Evolutionary conservation across 208 protist species (phyloP).

Genomic region (Crithidia expoeki): DNA sequence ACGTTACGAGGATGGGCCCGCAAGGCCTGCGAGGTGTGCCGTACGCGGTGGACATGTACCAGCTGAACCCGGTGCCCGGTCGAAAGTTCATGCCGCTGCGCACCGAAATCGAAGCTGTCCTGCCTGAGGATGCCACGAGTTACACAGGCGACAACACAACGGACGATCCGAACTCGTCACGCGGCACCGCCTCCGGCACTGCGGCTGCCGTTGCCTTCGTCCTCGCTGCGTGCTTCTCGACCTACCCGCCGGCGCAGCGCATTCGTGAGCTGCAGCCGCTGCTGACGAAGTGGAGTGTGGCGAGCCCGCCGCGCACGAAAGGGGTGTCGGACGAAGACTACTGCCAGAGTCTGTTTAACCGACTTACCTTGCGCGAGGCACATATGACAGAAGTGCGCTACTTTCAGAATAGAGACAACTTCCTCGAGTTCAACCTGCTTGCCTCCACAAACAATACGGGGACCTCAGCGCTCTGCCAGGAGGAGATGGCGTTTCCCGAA

Average conservation of each 20-base stretch:
- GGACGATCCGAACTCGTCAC: constrained; percentile 31
- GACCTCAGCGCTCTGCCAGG: background rate
- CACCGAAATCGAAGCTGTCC: constrained; percentile 46
- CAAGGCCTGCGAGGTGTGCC: constrained; percentile 64
- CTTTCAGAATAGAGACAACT: background rate
- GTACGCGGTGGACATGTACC: constrained; percentile 61
- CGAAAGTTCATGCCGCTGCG: constrained; percentile 50
- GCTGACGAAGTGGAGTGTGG: constrained; percentile 39
- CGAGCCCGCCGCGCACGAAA: constrained; percentile 11
- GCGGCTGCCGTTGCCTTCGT: constrained; percentile 30
- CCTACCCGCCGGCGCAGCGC: constrained; percentile 39
- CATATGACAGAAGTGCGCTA: constrained; percentile 15
- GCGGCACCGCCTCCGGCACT: constrained; percentile 23
- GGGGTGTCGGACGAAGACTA: constrained; percentile 34
- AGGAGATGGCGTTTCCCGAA: background rate
- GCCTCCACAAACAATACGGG: background rate
- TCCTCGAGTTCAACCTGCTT: background rate
- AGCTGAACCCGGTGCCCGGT: constrained; percentile 55
- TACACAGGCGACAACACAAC: constrained; percentile 21
- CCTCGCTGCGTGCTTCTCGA: constrained; percentile 43
- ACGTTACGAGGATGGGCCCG: constrained; percentile 30
- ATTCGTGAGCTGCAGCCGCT: constrained; percentile 45
- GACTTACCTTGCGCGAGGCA: constrained; percentile 32
- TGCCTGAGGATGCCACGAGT: constrained; percentile 29
- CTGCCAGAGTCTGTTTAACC: constrained; percentile 38